Percentiles rank a stretch among this genome's conserved stretches.
phyloP scores from a whole-genome alignment of 495 filamentous ascomycete genomes.

The Tuber indicum region DNA sequence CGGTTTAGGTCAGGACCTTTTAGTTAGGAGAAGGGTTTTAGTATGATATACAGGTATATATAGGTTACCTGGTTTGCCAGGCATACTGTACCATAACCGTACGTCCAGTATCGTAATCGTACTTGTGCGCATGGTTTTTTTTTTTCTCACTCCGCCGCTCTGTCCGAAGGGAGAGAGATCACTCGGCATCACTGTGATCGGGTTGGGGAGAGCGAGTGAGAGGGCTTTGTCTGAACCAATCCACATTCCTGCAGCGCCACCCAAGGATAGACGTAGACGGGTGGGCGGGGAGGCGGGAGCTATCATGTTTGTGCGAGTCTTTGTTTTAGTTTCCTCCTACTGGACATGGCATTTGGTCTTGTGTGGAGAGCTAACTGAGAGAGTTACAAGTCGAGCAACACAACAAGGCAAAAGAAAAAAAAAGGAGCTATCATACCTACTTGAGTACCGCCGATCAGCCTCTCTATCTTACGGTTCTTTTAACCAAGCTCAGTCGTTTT shows the following conservation, averaged over 20 bases:
- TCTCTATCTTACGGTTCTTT: neutral
- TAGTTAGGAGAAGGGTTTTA: neutral
- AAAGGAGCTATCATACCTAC: neutral
- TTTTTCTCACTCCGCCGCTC: neutral
- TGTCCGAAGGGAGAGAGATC: neutral
- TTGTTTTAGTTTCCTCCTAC: neutral
- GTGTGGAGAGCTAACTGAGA: neutral
- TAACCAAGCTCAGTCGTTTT: neutral
- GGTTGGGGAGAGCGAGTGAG: neutral
- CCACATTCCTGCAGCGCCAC: neutral
- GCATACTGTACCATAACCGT: neutral
- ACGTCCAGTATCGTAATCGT: neutral
- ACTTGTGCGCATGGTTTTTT: neutral
- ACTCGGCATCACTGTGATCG: neutral
- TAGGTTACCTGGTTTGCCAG: neutral
- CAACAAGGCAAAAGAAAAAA: neutral
- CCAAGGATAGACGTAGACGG: neutral
- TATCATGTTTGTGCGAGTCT: constrained; percentile 1
- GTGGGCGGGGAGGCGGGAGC: neutral
- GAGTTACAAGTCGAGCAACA: neutral
- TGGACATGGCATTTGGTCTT: neutral
- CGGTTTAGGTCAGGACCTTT: neutral
- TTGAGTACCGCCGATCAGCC: neutral
- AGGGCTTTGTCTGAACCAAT: neutral
- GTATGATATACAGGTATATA: neutral